Percentiles rank a stretch among this genome's conserved stretches.
phyloP scores from a whole-genome alignment of 352 stramenopile genomes.

The Phytophthora sp. region DNA sequence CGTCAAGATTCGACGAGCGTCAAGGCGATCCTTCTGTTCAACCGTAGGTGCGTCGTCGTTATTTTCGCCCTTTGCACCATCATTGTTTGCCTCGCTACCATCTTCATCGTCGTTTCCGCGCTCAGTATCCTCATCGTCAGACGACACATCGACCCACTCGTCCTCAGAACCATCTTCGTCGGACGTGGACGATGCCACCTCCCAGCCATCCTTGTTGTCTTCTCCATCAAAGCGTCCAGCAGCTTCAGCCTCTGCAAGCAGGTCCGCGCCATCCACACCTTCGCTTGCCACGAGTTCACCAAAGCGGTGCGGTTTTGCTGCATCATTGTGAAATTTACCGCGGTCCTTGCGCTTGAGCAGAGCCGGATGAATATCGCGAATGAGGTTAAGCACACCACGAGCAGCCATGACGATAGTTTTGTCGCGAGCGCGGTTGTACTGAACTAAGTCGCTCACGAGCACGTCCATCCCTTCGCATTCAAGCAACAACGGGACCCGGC shows the following conservation, averaged over 20 bases:
- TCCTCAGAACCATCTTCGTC: conserved; percentile 69
- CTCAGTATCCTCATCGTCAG: conserved; percentile 59
- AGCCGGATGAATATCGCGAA: conserved; percentile 95
- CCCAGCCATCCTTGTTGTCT: conserved; percentile 86
- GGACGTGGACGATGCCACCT: conserved; percentile 70
- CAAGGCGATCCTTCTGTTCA: conserved; percentile 81
- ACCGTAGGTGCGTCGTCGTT: conserved; percentile 43
- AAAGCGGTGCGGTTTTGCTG: conserved; percentile 89
- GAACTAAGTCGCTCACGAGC: conserved; percentile 93
- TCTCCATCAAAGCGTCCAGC: conserved; percentile 79
- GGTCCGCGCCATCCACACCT: conserved; percentile 96
- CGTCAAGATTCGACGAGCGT: conserved; percentile 88
- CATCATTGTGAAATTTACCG: conserved; percentile 90
- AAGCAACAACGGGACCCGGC: conserved; percentile 93
- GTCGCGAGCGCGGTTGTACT: conserved; percentile 96
- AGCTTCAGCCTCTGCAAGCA: conserved; percentile 89
- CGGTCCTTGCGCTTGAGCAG: conserved; percentile 97
- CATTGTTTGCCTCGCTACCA: conserved; percentile 43
- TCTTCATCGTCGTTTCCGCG: conserved; percentile 60
- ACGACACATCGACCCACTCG: conserved; percentile 79
- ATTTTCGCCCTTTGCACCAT: conserved; percentile 51
- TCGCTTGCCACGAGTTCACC: conserved; percentile 91
- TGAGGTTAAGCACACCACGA: conserved; percentile 96
- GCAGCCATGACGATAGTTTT: conserved; percentile 97
- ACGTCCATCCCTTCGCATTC: conserved; percentile 93